These are phyloP conservation scores for Globisporangium heterothallicum DNA, from an alignment of 352 stramenopile genomes.

Conservation along the genomic window DNA sequence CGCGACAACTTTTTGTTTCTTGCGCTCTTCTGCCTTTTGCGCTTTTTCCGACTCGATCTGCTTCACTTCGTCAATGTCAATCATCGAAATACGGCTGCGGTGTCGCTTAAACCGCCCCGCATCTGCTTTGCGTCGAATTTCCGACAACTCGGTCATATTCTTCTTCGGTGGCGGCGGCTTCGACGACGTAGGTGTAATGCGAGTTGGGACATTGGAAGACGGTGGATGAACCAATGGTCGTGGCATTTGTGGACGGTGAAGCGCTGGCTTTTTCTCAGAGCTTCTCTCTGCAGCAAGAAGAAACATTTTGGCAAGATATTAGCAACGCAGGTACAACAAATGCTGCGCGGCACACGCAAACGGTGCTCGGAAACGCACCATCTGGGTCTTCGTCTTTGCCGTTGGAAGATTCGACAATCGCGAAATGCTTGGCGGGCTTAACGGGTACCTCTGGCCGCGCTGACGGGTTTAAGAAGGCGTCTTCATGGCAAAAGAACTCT, in stretches of 20 bases:
- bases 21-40: conserved; percentile 76
- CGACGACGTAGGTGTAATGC: conserved; percentile 18
- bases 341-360: no score
- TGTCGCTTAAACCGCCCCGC: conserved; percentile 79
- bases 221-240: conserved; percentile 19
- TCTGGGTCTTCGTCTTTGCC: conserved; percentile 12
- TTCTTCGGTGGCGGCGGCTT: conserved; percentile 56
- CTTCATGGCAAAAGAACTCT: conserved; percentile 65
- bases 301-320: no score
- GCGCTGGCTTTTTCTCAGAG: conserved; percentile 31
- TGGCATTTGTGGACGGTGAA: conserved; percentile 44
- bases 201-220: conserved; percentile 14
- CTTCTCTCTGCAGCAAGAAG: conserved; percentile 5
- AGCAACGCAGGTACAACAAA: no score
- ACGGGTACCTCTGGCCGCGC: conserved; percentile 39
- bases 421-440: conserved; percentile 52
- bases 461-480: conserved; percentile 54
- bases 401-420: conserved; percentile 36
- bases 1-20: conserved; percentile 54
- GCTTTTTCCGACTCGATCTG: conserved; percentile 85
- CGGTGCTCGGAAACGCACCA: conserved; percentile 1
- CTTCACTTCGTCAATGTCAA: conserved; percentile 85
- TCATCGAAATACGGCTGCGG: conserved; percentile 83
- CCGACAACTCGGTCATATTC: conserved; percentile 61
- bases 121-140: conserved; percentile 81